Percentiles rank a stretch among this genome's conserved stretches.
These are phyloP conservation scores for Fusarium tuaranense DNA, from an alignment of 2,329 filamentous ascomycete genomes.

Conservation along the genomic window DNA sequence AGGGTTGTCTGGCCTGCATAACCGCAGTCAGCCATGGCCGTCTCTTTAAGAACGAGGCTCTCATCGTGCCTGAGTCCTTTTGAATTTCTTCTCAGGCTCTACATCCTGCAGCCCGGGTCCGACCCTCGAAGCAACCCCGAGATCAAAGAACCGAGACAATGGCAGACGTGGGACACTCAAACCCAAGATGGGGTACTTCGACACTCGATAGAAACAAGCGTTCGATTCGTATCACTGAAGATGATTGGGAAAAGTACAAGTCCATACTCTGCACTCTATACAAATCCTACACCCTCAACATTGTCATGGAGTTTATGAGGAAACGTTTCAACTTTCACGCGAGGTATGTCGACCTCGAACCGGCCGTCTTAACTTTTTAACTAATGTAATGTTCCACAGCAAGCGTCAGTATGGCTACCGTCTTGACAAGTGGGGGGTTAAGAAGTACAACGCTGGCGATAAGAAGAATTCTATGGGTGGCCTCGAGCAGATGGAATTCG, in stretches of 20 bases:
- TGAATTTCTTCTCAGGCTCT: neutral
- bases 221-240: slow-evolving; percentile 39
- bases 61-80: neutral
- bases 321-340: slow-evolving; percentile 28
- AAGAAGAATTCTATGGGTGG: slow-evolving; percentile 20
- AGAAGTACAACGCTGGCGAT: slow-evolving; percentile 43
- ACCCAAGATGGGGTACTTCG: slow-evolving; percentile 11
- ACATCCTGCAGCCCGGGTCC: neutral
- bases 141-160: slow-evolving; percentile 9
- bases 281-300: slow-evolving; percentile 33
- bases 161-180: slow-evolving; percentile 18
- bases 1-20: slow-evolving; percentile 10
- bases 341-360: slow-evolving; percentile 25
- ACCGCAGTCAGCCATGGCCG: neutral
- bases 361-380: neutral
- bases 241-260: slow-evolving; percentile 37
- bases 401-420: slow-evolving; percentile 48
- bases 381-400: slow-evolving; percentile 29
- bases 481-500: slow-evolving; percentile 6
- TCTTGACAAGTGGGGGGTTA: slow-evolving; percentile 43
- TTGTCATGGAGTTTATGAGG: slow-evolving; percentile 38
- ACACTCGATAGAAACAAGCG: slow-evolving; percentile 23
- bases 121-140: neutral
- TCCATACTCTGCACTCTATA: slow-evolving; percentile 36
- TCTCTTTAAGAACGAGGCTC: slow-evolving; percentile 19